Evolutionary conservation across 2,329 filamentous ascomycete species (phyloP).

Genomic region (Shiraia sp.): DNA sequence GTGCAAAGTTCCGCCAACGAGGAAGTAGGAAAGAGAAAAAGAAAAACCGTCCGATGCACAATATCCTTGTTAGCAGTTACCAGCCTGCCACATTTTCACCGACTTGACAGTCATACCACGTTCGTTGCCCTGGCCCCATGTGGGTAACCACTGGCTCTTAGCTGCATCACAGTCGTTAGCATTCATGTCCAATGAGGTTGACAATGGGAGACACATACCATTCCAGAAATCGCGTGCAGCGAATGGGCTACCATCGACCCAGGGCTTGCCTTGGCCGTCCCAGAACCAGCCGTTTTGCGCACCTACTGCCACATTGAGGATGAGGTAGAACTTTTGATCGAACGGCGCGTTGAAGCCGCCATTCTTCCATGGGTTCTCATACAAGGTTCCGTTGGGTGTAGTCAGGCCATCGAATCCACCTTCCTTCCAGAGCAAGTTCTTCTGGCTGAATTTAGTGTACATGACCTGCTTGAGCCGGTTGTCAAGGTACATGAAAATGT

Average conservation of each 20-base stretch:
- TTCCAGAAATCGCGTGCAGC: constrained; percentile 31
- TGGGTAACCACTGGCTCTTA: constrained; percentile 62
- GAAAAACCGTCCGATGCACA: no score
- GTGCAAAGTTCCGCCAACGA: no score
- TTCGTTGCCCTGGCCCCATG: constrained; percentile 66
- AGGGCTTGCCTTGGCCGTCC: constrained; percentile 70
- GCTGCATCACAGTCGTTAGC: constrained; percentile 71
- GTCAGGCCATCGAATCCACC: constrained; percentile 66
- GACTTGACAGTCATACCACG: constrained; percentile 65
- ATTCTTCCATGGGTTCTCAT: constrained; percentile 65
- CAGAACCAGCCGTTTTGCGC: constrained; percentile 79
- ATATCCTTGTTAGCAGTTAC: constrained; percentile 13
- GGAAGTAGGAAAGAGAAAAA: no score
- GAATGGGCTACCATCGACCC: constrained; percentile 50
- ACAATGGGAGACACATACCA: no score
- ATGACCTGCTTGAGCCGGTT: constrained; percentile 75
- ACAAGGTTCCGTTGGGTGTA: constrained; percentile 65
- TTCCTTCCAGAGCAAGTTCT: constrained; percentile 63
- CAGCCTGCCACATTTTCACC: constrained; percentile 59
- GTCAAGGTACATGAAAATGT: constrained; percentile 83
- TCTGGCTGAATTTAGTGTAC: constrained; percentile 67
- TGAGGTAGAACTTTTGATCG: constrained; percentile 74
- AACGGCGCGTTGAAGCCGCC: constrained; percentile 71
- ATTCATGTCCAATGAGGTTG: background rate
- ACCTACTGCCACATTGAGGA: constrained; percentile 75